phyloP scores from a whole-genome alignment of 1,284 basidiomycete genomes.

The Rhodotorula sp. region DNA sequence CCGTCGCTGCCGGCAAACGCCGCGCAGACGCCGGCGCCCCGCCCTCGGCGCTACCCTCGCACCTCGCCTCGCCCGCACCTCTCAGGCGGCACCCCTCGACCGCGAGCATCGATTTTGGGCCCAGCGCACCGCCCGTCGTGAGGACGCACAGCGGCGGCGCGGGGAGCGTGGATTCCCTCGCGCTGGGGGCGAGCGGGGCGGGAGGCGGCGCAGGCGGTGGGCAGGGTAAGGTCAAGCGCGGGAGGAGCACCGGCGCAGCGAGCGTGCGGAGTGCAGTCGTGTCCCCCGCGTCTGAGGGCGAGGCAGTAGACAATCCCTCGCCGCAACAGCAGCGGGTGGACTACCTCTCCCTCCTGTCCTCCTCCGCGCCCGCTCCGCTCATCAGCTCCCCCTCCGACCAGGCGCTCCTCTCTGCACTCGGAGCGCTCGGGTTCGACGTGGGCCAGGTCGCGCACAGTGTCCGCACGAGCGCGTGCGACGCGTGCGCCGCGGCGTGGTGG shows the following conservation, averaged over 20 bases:
- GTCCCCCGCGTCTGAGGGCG: neutral
- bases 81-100: conserved; percentile 65
- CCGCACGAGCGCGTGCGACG: conserved; percentile 86
- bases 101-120: conserved; percentile 14
- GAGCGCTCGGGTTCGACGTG: conserved; percentile 81
- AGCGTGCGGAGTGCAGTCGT: conserved; percentile 68
- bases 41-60: neutral
- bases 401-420: conserved; percentile 73
- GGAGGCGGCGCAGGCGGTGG: neutral
- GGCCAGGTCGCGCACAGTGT: conserved; percentile 94
- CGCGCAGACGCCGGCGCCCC: neutral
- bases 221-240: neutral
- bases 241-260: conserved; percentile 8
- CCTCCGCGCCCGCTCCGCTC: conserved; percentile 64
- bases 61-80: neutral
- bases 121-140: neutral
- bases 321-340: conserved; percentile 48
- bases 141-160: neutral
- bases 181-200: conserved; percentile 57
- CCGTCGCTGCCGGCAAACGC: neutral
- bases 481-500: conserved; percentile 93
- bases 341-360: conserved; percentile 67
- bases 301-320: neutral
- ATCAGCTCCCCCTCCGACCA: conserved; percentile 81
- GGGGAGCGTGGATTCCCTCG: neutral